Evolutionary conservation across 2,329 filamentous ascomycete genomes (phyloP), one percentile per base, ranked within the genome.

Genomic region (Dryadomyces quercus-mongolicae): DNA sequence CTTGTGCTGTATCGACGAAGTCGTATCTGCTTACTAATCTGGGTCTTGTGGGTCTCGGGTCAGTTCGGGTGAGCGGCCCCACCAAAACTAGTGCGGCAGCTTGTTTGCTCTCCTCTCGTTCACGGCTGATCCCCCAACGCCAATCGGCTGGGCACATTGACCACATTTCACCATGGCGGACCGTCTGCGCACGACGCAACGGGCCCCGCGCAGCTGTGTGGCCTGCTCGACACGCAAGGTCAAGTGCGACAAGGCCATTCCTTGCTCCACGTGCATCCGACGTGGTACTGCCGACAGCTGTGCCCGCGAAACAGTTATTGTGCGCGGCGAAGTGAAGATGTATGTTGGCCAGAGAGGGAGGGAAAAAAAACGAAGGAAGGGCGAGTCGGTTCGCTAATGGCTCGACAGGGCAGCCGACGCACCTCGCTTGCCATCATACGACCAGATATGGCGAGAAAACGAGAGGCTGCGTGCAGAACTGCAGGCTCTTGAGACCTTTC

Each of bases 221-320:
- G 46, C 57, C 5, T 64, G 63, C 40, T 52, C 61, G 2, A 56
- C 57, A 9, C 61, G 62, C 51, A 62, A 62, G 51, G 60, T 64
- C 25, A 57, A 57, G 49, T 64, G 62, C 45, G 59, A 64, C 55
- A 64, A 64, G 48, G 52, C 40, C 2, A 55, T 61, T 2, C 61
- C 63, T 3, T 64, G 62, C 34, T 55, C 57, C 13, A 60, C 57
- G 4, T 64, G 61, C 51, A 58, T 64, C 49, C 54, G 57, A 9
- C 60, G 61, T 10, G 62, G 61, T 0, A 54, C 51, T 8, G 57
- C 53, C 21, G 31, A 47, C 13, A 12, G 16, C n/a, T 53, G 51
- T 5, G 36, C 18, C 9, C 20, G 51, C 6, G 51, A 53, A 44
- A 34, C 36, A 13, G 51, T 53, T 9, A n/a, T 53, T 21, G 51